Conservation (phyloP, 306 rosid genomes). For the Dryas drummondii region DNA sequence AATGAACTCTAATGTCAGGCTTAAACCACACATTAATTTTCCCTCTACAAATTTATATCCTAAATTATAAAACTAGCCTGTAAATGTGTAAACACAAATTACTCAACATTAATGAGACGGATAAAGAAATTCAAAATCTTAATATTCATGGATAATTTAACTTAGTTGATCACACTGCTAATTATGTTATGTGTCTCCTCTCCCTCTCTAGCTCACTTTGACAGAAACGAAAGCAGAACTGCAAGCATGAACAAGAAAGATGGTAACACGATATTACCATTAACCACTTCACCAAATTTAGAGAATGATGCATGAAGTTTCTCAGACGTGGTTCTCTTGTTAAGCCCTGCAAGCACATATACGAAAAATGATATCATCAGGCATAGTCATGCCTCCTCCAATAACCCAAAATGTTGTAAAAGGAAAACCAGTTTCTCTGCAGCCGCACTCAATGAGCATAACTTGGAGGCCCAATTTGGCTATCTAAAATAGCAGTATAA, state of each 20-base stretch:
- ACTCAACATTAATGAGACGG: background rate
- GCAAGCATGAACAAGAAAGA: background rate
- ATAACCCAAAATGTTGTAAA: background rate
- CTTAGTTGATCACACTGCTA: too few relatives aligned
- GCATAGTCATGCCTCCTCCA: background rate
- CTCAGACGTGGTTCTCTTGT: constrained; percentile 24
- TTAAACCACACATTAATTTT: background rate
- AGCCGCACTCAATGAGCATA: background rate
- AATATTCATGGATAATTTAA: too few relatives aligned
- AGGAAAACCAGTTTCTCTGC: background rate
- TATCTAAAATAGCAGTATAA: background rate
- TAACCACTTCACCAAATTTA: constrained; percentile 28
- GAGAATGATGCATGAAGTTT: constrained; percentile 23
- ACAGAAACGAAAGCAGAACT: background rate
- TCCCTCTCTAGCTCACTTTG: too few relatives aligned
- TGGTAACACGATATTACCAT: background rate
- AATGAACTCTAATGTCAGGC: background rate
- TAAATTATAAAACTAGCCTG: background rate
- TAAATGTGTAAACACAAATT: background rate
- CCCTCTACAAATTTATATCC: background rate
- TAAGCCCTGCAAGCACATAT: constrained; percentile 20
- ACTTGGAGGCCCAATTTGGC: background rate
- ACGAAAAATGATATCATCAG: background rate
- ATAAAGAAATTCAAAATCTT: background rate
- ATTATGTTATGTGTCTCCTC: too few relatives aligned